A percentile compares a stretch with the other conserved stretches of the same genome.
Conservation (phyloP, 441 rosid species). For the Adansonia rubrostipa region DNA sequence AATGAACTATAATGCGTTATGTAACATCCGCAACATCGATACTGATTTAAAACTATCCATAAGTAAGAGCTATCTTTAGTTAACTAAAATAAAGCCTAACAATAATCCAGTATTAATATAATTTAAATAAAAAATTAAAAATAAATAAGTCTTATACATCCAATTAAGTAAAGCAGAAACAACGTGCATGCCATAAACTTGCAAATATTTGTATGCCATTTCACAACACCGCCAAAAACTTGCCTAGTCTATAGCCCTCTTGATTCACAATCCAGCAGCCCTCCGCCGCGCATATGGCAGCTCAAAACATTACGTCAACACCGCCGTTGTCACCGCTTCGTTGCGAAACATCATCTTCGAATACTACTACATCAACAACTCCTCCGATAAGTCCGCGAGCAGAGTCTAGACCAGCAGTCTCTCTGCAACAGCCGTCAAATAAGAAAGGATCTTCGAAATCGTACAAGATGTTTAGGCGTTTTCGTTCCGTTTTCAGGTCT, state of each 20-base stretch:
- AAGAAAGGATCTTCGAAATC: constrained; percentile 46
- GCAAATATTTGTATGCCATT: not conserved
- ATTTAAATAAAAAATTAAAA: not conserved
- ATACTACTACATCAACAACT: not conserved
- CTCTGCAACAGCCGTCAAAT: constrained; percentile 41
- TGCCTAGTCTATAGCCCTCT: not conserved
- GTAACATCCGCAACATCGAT: no score
- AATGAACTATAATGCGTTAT: no score
- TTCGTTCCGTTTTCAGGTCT: constrained; percentile 69
- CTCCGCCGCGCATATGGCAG: constrained; percentile 25
- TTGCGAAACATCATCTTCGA: not conserved
- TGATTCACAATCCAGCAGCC: not conserved
- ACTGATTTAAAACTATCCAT: not conserved
- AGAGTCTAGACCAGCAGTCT: constrained; percentile 26
- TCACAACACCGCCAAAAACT: not conserved
- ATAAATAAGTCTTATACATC: not conserved
- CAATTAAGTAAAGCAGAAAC: not conserved
- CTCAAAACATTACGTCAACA: not conserved
- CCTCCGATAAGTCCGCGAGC: constrained; percentile 18
- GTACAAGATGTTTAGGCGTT: constrained; percentile 50
- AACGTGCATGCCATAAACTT: not conserved
- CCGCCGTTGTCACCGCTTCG: not conserved
- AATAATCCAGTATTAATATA: no score
- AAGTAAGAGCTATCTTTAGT: no score
- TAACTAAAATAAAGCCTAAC: no score